Evolutionary conservation across 306 rosid genomes (phyloP).

Genomic region (Trifolium fragiferum): DNA sequence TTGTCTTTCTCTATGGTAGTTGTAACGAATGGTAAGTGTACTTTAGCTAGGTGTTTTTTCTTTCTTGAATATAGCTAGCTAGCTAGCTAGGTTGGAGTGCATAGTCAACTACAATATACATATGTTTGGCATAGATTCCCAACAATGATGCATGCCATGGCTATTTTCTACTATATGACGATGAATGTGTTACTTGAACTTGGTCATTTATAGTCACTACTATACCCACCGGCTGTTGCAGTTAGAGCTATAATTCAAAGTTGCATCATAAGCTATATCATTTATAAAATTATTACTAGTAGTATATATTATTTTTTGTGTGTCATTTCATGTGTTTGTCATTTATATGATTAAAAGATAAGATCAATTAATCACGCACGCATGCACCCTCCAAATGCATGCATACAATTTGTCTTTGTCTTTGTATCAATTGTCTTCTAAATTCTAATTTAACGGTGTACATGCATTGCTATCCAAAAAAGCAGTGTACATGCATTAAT

Average conservation of each 20-base stretch:
- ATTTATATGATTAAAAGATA: constrained; percentile 19
- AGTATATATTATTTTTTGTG: not conserved
- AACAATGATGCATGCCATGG: not conserved
- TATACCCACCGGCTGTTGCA: constrained; percentile 24
- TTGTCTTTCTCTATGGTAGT: not conserved
- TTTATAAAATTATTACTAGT: not conserved
- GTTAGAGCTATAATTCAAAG: constrained; percentile 31
- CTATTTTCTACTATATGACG: constrained; percentile 20
- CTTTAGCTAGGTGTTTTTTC: not conserved
- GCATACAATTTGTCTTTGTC: constrained; percentile 33
- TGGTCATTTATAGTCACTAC: constrained; percentile 43
- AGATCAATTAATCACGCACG: constrained; percentile 16
- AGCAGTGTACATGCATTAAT: no score
- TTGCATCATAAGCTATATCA: constrained; percentile 16
- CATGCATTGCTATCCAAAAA: not conserved
- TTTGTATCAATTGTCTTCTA: constrained; percentile 27
- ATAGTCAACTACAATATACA: not conserved
- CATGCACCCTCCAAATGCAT: constrained; percentile 44
- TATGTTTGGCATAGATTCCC: constrained; percentile 14
- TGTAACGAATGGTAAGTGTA: not conserved
- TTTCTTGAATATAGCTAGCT: not conserved
- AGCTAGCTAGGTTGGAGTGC: not conserved
- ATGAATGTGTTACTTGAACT: constrained; percentile 38
- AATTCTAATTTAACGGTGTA: constrained; percentile 2
- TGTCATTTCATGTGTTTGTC: constrained; percentile 17